Base-by-base conservation (phyloP, 345 rosid genomes). In the Litchi chinensis region DNA sequence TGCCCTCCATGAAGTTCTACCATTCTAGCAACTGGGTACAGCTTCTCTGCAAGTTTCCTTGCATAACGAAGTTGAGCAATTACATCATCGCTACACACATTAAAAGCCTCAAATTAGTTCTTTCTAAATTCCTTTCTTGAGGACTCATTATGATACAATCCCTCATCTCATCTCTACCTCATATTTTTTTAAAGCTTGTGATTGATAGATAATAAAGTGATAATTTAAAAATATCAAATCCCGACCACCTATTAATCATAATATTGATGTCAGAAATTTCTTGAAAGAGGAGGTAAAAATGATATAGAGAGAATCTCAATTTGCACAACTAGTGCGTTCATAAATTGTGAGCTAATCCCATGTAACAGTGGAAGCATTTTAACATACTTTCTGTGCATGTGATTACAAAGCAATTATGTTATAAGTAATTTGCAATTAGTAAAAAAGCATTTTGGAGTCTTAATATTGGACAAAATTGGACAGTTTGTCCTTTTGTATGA, bases 1-100 rank as follows among this genome's bases (percentile, higher is more conserved):
- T 96, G 99, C 65, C 95, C 99, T 52, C 99, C 99, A 67, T 89
- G 95, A 81, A 96, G 95, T 80, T 96, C 98, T 70, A 94, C 84
- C 98, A 96, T 93, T 84, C 90, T 94, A 68, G 99, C 93, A 46
- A 79, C 84, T 2, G 99, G 99, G 69, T 90, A 84, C 74, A 96
- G 86, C 86, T 85, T 94, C 86, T 88, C 86, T 37, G 99, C 98
- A 50, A 96, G 92, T 79, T 89, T 92, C 86, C 85, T 93, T 68
- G 98, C 98, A 77, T 96, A 73, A 83, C 81, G 88, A 72, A 96
- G 86, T 82, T 91, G 99, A 48, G 99, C 99, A 84, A 96, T 94
- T 80, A 96, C 86, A 81, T 96, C 99, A 76, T 89, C 86, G 87
- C 99, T 96, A 71, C 78, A 68, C 59, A 85, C 79, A 56, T 26